phyloP scores from a whole-genome alignment of 768 basidiomycete genomes.

The Mycena floridula region DNA sequence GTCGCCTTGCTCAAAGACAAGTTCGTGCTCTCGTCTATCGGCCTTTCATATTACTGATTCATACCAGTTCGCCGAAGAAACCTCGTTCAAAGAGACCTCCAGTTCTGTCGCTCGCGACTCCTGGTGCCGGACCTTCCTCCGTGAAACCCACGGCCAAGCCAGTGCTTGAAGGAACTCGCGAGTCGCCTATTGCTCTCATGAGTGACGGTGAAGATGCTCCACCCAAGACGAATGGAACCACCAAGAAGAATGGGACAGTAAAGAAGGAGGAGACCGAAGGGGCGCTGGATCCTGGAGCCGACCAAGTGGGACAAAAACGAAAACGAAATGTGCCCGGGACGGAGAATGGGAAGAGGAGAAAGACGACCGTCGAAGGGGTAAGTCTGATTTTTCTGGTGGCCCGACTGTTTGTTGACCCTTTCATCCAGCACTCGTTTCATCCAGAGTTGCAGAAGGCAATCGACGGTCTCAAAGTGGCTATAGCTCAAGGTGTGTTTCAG shows the following conservation, averaged over 20 bases:
- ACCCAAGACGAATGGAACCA: neutral
- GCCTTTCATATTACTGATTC: constrained; percentile 10
- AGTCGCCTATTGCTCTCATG: constrained; percentile 43
- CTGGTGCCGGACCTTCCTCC: neutral
- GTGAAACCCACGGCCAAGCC: constrained; percentile 1
- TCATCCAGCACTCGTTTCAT: constrained; percentile 56
- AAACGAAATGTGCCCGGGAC: constrained; percentile 47
- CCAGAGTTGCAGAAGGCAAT: constrained; percentile 60
- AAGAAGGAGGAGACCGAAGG: neutral
- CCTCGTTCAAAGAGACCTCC: constrained; percentile 53
- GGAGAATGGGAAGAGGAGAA: constrained; percentile 66
- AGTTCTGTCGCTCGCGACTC: neutral
- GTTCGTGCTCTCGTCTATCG: constrained; percentile 18
- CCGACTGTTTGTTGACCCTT: constrained; percentile 1
- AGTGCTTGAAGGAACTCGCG: constrained; percentile 35
- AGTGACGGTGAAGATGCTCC: constrained; percentile 26
- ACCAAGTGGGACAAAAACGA: constrained; percentile 41
- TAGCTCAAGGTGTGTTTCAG: constrained; percentile 45
- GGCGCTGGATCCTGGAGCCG: constrained; percentile 19
- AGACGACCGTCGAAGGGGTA: constrained; percentile 63
- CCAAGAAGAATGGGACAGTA: neutral
- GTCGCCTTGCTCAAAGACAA: constrained; percentile 83
- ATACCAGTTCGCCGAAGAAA: constrained; percentile 58
- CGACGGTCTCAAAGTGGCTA: constrained; percentile 52
- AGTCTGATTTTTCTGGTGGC: constrained; percentile 11